Percentiles rank a stretch among this genome's conserved stretches.
phyloP scores from a whole-genome alignment of 176 grass and related monocot species.

The Tillandsia leiboldiana region DNA sequence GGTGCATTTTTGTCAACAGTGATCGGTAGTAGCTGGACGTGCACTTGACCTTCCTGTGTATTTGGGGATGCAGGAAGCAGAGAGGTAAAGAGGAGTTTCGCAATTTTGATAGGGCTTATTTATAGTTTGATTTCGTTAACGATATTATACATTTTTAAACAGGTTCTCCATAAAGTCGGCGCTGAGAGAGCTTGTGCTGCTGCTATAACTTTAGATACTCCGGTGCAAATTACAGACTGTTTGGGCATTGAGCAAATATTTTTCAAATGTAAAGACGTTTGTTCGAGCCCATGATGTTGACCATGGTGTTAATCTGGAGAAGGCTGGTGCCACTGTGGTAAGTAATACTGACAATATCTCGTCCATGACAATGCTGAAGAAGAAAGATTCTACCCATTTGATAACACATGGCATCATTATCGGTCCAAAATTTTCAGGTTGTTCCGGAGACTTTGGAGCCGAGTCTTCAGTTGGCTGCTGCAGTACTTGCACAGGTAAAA shows the following conservation, averaged over 20 bases:
- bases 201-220: constrained; percentile 97
- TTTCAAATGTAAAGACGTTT: constrained; percentile 92
- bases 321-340: constrained; percentile 90
- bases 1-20: too few species aligned
- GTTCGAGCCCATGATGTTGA: constrained; percentile 95
- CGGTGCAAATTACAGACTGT: constrained; percentile 98
- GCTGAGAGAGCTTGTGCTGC: constrained; percentile 95
- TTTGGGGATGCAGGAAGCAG: too few species aligned
- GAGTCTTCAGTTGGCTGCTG: constrained; percentile 94
- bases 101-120: too few species aligned
- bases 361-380: background rate
- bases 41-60: too few species aligned
- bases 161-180: constrained; percentile 99
- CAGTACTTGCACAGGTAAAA: constrained; percentile 98
- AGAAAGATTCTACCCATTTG: background rate
- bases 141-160: too few species aligned
- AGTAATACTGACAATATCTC: constrained; percentile 27
- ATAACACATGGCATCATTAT: background rate
- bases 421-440: constrained; percentile 33
- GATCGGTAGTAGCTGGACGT: too few species aligned
- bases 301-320: constrained; percentile 98
- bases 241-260: constrained; percentile 97
- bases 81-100: too few species aligned
- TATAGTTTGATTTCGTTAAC: too few species aligned
- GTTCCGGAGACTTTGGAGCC: constrained; percentile 98